Base-by-base conservation (phyloP, 108 stramenopile genomes). In the Cyclotella cryptica region DNA sequence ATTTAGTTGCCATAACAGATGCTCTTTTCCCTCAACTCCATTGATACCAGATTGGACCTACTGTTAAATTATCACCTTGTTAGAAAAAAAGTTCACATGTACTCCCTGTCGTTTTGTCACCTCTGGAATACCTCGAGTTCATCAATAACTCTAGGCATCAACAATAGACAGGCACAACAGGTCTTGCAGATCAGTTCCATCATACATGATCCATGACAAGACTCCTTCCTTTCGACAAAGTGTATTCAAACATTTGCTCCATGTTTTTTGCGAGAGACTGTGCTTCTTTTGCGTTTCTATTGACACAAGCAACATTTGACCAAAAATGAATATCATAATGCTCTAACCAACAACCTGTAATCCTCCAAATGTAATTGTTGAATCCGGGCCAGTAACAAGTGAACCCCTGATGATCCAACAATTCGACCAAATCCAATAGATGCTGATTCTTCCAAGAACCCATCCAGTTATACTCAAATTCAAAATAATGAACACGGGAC, bases 231-330 rank as follows among this genome's bases (percentile, higher is more conserved):
- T 64, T 74, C 22, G 27, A 41, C 66, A 87, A 55, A 66, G 85
- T 86, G 14, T 66, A 47, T 14, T 55, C 59, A 69, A 91, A 91
- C 30, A 74, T 43, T 10, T 45, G 35, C 70, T 92, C 91, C 91
- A 92, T 92, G 10, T 57, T 63, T 28, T 58, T 60, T 12, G 81
- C 83, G 0, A 92, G 60, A 5, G 53, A 17, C 17, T 70, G 51
- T n/a, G 57, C 87, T 18, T 71, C 69, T 15, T 52, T 35, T 10
- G 71, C 22, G 4, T 69, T 70, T 26, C 81, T 44, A 64, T 89
- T 84, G 1, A 86, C 91, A 78, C 91, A 92, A 5, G 89, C 91
- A 8, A 92, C 80, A 77, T 92, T 92, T 13, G 86, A 84, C 91
- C 91, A 92, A 13, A 40, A 53, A 3, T 84, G 85, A 3, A 82